phyloP scores from a whole-genome alignment of 305 asterid species.

The Caryopteris hybrid region DNA sequence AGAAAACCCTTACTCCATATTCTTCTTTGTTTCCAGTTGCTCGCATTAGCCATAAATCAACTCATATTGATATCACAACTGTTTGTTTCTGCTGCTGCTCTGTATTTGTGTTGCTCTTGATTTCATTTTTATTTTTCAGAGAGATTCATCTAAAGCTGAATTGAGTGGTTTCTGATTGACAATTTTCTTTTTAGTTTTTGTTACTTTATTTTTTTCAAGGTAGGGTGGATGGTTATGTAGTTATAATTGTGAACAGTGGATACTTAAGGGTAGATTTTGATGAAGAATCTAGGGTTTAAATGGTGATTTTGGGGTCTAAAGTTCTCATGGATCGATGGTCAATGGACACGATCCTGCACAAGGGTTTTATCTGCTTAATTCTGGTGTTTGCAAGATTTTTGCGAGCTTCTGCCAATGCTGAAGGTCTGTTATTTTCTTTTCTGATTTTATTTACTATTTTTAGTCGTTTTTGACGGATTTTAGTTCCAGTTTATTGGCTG shows the following conservation, averaged over 20 bases:
- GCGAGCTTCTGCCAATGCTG: constrained; percentile 54
- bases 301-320: constrained; percentile 9
- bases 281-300: constrained; percentile 32
- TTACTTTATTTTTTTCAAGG: background rate
- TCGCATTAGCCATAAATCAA: constrained; percentile 19
- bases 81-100: constrained; percentile 17
- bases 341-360: constrained; percentile 38
- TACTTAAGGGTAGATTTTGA: constrained; percentile 1
- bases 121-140: background rate
- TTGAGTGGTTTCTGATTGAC: background rate
- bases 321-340: constrained; percentile 51
- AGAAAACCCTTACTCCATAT: background rate
- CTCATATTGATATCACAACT: background rate
- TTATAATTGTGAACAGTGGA: constrained; percentile 6
- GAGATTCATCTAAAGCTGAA: background rate
- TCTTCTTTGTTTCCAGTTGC: constrained; percentile 7
- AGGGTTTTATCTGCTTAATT: constrained; percentile 34
- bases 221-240: constrained; percentile 9
- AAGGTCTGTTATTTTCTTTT: constrained; percentile 43
- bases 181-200: background rate
- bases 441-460: background rate
- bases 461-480: background rate
- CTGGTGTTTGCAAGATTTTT: constrained; percentile 38
- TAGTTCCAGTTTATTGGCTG: background rate
- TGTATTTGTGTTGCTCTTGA: background rate